Percentiles rank a stretch among this genome's conserved stretches.
These are phyloP conservation scores for Russula sp. DNA, from an alignment of 768 basidiomycete genomes.

Conservation along the genomic window DNA sequence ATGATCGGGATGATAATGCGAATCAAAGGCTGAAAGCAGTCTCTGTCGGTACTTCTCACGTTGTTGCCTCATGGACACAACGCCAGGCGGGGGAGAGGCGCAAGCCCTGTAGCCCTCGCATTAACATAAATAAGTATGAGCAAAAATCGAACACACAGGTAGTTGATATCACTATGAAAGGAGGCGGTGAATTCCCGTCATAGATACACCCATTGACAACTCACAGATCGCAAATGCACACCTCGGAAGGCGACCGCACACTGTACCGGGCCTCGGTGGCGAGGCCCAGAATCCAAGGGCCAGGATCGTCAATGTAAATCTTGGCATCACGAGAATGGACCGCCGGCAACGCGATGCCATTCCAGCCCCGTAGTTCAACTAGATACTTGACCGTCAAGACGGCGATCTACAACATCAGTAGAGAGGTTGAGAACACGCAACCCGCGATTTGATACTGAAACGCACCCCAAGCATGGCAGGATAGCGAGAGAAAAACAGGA, in stretches of 20 bases:
- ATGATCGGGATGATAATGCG: constrained; percentile 86
- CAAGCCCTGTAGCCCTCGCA: constrained; percentile 46
- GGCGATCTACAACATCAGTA: constrained; percentile 46
- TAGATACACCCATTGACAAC: constrained; percentile 21
- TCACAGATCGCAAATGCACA: constrained; percentile 83
- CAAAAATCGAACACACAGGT: constrained; percentile 44
- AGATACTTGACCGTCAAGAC: constrained; percentile 89
- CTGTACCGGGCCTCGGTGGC: constrained; percentile 80
- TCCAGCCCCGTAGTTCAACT: constrained; percentile 90
- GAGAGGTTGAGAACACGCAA: background rate
- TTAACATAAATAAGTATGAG: constrained; percentile 10
- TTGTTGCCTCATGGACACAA: constrained; percentile 70
- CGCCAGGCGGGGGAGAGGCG: constrained; percentile 66
- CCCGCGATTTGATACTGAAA: background rate
- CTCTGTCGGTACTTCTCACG: constrained; percentile 73
- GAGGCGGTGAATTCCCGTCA: background rate
- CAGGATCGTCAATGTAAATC: constrained; percentile 92
- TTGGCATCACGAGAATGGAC: constrained; percentile 87
- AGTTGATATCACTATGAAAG: constrained; percentile 62
- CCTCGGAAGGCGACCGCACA: constrained; percentile 66
- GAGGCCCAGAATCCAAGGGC: constrained; percentile 92
- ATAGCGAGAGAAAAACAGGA: constrained; percentile 84
- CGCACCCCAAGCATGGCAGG: constrained; percentile 84
- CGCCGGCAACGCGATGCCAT: constrained; percentile 73
- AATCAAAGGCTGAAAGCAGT: constrained; percentile 70